Evolutionary conservation across 768 basidiomycete species (phyloP).

Genomic region (Rhizopogon vulgaris): DNA sequence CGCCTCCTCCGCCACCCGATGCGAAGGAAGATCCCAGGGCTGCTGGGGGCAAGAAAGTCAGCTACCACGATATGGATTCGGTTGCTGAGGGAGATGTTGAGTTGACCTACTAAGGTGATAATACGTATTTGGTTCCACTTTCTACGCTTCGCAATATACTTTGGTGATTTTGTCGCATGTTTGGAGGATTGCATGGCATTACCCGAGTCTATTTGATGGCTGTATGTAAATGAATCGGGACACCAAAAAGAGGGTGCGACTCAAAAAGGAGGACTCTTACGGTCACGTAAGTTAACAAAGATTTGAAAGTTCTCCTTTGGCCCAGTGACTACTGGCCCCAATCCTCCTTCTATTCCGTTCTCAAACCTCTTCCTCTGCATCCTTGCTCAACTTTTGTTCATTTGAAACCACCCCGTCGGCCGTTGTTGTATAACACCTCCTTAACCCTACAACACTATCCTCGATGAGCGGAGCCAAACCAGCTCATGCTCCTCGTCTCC

Average conservation of each 20-base stretch:
- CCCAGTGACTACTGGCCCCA: not conserved
- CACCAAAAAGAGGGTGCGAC: not conserved
- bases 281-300: not conserved
- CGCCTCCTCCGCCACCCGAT: constrained; percentile 79
- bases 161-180: constrained; percentile 8
- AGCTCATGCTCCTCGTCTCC: constrained; percentile 47
- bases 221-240: not conserved
- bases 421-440: not conserved
- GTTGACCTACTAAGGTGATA: constrained; percentile 32
- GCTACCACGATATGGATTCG: constrained; percentile 94
- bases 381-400: not conserved
- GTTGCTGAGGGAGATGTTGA: constrained; percentile 78
- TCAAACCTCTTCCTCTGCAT: not conserved
- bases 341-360: not conserved
- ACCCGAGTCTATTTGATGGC: too few relatives aligned
- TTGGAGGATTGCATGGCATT: not conserved
- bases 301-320: not conserved
- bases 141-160: constrained; percentile 23
- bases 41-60: constrained; percentile 80
- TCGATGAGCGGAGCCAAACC: constrained; percentile 26
- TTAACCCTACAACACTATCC: not conserved
- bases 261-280: not conserved
- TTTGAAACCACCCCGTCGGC: not conserved
- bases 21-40: constrained; percentile 92
- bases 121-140: constrained; percentile 12